phyloP scores from a whole-genome alignment of 306 rosid species.

The Quercus ilex region DNA sequence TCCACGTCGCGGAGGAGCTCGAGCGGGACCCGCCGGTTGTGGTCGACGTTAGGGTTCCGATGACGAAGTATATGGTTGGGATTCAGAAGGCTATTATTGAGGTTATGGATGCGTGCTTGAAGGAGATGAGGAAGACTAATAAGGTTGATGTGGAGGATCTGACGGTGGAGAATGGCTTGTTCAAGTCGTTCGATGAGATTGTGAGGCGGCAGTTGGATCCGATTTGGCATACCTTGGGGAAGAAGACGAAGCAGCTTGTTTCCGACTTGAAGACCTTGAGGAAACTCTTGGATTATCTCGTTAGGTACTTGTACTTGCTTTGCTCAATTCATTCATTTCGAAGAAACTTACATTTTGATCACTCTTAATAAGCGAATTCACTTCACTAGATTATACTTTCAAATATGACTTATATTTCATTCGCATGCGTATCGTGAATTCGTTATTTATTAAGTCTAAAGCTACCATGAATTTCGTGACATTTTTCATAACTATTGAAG shows the following conservation, averaged over 20 bases:
- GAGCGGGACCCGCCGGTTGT: constrained; percentile 80
- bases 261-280: constrained; percentile 86
- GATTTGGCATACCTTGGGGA: constrained; percentile 97
- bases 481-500: too few relatives aligned
- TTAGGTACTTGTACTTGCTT: constrained; percentile 39
- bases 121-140: constrained; percentile 95
- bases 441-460: too few relatives aligned
- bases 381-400: background rate
- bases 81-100: constrained; percentile 80
- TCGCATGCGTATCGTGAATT: too few relatives aligned
- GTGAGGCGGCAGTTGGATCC: constrained; percentile 93
- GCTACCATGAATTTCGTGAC: too few relatives aligned
- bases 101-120: constrained; percentile 94
- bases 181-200: constrained; percentile 94
- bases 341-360: background rate
- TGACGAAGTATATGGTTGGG: constrained; percentile 72
- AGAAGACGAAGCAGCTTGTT: constrained; percentile 88
- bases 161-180: constrained; percentile 87
- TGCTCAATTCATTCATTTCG: too few relatives aligned
- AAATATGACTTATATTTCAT: too few relatives aligned
- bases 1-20: constrained; percentile 67
- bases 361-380: background rate
- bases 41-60: constrained; percentile 80
- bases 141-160: constrained; percentile 89
- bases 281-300: constrained; percentile 90